Evolutionary conservation across 306 rosid species (phyloP).

Genomic region (Vigna reflexopilosa): DNA sequence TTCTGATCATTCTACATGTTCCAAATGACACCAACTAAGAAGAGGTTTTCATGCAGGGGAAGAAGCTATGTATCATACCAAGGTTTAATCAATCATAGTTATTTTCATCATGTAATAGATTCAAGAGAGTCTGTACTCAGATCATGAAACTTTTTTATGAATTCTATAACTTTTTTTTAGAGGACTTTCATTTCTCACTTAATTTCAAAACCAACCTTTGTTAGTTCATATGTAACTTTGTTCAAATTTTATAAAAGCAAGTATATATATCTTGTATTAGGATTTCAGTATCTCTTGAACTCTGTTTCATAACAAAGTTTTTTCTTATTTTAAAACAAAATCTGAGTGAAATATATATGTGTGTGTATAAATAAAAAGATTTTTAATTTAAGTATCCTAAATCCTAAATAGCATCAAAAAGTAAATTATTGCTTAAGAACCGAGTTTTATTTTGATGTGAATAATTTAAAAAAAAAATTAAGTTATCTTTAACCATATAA

Average conservation of each 20-base stretch:
- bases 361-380: too few relatives aligned
- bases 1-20: constrained; percentile 13
- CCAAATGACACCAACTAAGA: constrained; percentile 5
- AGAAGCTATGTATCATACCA: not conserved
- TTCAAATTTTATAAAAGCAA: not conserved
- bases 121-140: not conserved
- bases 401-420: too few relatives aligned
- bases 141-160: not conserved
- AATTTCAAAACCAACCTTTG: not conserved
- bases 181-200: not conserved
- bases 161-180: not conserved
- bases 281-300: not conserved
- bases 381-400: too few relatives aligned
- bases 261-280: not conserved
- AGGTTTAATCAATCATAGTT: not conserved
- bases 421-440: too few relatives aligned
- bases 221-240: not conserved
- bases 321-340: not conserved
- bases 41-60: not conserved
- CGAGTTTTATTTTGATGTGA: too few relatives aligned
- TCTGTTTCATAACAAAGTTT: not conserved
- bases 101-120: not conserved
- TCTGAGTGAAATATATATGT: too few relatives aligned
- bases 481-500: too few relatives aligned
- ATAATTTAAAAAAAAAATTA: too few relatives aligned